These are phyloP conservation scores for Russula emetica DNA, from an alignment of 768 basidiomycete species.

Conservation along the genomic window DNA sequence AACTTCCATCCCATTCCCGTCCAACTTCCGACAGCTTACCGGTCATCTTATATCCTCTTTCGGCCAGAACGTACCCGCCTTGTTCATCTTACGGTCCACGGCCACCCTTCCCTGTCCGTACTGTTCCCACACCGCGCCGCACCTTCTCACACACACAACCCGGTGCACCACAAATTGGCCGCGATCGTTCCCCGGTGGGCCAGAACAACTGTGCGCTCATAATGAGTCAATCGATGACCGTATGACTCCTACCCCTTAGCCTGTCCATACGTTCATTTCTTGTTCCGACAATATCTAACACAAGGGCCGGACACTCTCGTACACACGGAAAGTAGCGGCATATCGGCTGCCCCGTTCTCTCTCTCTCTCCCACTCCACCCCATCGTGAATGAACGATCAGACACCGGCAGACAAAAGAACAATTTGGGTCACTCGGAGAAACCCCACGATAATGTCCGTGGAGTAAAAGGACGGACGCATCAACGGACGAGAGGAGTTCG, in stretches of 20 bases:
- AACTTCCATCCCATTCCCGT: slow-evolving; percentile 9
- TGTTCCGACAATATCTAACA: not conserved
- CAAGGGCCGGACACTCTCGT: not conserved
- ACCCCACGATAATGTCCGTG: slow-evolving; percentile 14
- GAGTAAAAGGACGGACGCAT: slow-evolving; percentile 6
- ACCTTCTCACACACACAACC: not conserved
- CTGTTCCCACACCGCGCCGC: not conserved
- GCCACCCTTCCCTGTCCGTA: not conserved
- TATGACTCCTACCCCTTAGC: slow-evolving; percentile 1
- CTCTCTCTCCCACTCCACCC: not conserved
- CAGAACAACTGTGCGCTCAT: not conserved
- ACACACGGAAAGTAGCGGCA: not conserved
- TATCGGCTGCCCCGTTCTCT: not conserved
- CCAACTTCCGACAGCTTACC: slow-evolving; percentile 2
- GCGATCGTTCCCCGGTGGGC: slow-evolving; percentile 9
- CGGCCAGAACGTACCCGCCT: slow-evolving; percentile 22
- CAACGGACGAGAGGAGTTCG: not conserved
- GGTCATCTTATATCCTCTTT: slow-evolving; percentile 4
- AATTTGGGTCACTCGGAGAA: not conserved
- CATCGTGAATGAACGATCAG: not conserved
- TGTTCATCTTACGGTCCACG: not conserved
- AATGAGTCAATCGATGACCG: not conserved
- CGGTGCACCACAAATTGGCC: slow-evolving; percentile 6
- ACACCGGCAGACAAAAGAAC: not conserved
- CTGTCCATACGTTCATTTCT: not conserved